phyloP scores from a whole-genome alignment of 2,329 filamentous ascomycete genomes.

The Colletotrichum gigasporum region DNA sequence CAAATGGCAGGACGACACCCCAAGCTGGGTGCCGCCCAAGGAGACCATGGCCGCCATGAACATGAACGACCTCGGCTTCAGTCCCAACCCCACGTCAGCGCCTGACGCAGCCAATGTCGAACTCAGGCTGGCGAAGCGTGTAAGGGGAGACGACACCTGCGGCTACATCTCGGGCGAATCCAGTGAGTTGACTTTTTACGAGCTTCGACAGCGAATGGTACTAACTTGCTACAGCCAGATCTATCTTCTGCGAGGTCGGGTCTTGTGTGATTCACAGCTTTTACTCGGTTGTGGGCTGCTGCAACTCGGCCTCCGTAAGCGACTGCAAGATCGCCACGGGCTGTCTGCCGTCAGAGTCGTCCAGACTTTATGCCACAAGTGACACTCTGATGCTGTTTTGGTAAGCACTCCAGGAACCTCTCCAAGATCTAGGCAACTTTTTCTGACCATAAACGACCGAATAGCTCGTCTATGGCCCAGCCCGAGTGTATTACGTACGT shows the following conservation, averaged over 20 bases:
- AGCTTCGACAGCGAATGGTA: conserved; percentile 11
- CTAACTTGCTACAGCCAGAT: conserved; percentile 16
- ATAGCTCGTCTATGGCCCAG: conserved; percentile 34
- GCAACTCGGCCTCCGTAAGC: conserved; percentile 38
- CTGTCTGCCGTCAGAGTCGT: conserved; percentile 39
- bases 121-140: conserved; percentile 35
- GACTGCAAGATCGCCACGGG: conserved; percentile 35
- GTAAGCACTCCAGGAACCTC: conserved; percentile 34
- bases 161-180: conserved; percentile 40
- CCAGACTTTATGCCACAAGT: conserved; percentile 32
- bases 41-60: conserved; percentile 38
- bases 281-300: conserved; percentile 42
- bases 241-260: conserved; percentile 40
- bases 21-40: conserved; percentile 37
- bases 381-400: conserved; percentile 42
- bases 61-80: conserved; percentile 31
- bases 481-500: conserved; percentile 42
- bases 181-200: conserved; percentile 30
- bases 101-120: conserved; percentile 26
- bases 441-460: not conserved
- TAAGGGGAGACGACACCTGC: conserved; percentile 41
- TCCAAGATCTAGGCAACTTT: not conserved
- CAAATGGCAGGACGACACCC: conserved; percentile 36
- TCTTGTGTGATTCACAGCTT: conserved; percentile 42
- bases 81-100: conserved; percentile 32